Base-by-base conservation (phyloP, 164 flowering plant genomes). In the Nymphaea colorata region DNA sequence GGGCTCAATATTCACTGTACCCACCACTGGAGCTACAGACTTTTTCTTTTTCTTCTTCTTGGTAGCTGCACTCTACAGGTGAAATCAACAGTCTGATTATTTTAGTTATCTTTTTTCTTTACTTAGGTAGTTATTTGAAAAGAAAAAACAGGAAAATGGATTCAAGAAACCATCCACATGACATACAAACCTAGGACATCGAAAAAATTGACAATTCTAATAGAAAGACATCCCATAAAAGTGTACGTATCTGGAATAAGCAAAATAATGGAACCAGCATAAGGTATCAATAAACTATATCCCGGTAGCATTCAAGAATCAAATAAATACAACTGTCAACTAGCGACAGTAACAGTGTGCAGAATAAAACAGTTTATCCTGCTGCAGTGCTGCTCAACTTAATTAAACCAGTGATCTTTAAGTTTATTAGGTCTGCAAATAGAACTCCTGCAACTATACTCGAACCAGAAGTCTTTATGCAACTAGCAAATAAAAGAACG, bases 31-130 rank as follows among this genome's bases (percentile, higher is more conserved):
- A 41, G 67, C 64, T 43, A 15, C 61, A 4, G 6, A 59, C 25
- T 55, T 63, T 12, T 44, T 69, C 66, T 64, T 14, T 4, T 70
- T 70, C n/a, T 65, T 65, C 44, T 51, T 51, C 57, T 51, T 51
- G 10, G 25, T n/a, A 64, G 10, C 61, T 18, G 8, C 25, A 4
- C 55, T 55, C 43, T 10, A 47, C 43, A 14, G 15, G 25, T 59
- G 18, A 57, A 59, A n/a, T 16, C 36, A 15, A 68, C 6, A 18
- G 36, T 25, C 36, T 25, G 36, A 1, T 25, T 25, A 25, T 25
- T 25, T 25, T 25, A 25, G 36, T 25, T 25, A 25, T 25, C 36
- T 25, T 25, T 25, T 25, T 25, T 25, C 36, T 25, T 25, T 2
- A 5, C 42, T 55, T 36, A 4, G 6, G 61, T 10, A 12, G 44